Conservation (phyloP, 2,329 filamentous ascomycete species). For the Cladosporium cucumerinum region DNA sequence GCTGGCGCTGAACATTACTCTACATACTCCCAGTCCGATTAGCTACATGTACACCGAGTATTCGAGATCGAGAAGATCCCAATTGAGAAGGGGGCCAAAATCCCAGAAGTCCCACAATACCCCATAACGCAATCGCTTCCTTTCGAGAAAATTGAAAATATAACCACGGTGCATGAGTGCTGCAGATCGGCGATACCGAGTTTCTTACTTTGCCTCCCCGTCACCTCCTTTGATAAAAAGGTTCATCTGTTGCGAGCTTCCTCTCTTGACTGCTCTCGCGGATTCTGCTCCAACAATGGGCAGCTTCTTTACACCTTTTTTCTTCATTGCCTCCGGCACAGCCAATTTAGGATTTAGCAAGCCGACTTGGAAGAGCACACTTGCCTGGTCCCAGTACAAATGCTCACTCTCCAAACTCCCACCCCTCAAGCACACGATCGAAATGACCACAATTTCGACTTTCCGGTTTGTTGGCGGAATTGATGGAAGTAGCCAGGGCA, state of each 20-base stretch:
- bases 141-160: not conserved
- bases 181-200: not conserved
- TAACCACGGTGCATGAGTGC: not conserved
- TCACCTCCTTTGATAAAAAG: conserved; percentile 35
- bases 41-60: not conserved
- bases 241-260: conserved; percentile 43
- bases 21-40: not conserved
- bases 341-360: conserved; percentile 53
- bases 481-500: conserved; percentile 59
- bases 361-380: conserved; percentile 57
- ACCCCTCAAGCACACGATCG: conserved; percentile 53
- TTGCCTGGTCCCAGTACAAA: conserved; percentile 62
- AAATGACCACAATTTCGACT: conserved; percentile 55
- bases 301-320: conserved; percentile 45
- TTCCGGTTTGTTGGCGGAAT: conserved; percentile 55
- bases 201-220: not conserved
- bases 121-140: not conserved
- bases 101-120: not conserved
- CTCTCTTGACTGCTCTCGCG: conserved; percentile 46
- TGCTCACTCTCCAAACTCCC: conserved; percentile 56
- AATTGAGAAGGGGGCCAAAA: not conserved
- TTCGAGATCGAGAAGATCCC: not conserved
- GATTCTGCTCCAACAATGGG: conserved; percentile 46
- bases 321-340: conserved; percentile 46
- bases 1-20: not conserved